Conservation (phyloP, 768 basidiomycete species). For the Neoboletus magnificus region DNA sequence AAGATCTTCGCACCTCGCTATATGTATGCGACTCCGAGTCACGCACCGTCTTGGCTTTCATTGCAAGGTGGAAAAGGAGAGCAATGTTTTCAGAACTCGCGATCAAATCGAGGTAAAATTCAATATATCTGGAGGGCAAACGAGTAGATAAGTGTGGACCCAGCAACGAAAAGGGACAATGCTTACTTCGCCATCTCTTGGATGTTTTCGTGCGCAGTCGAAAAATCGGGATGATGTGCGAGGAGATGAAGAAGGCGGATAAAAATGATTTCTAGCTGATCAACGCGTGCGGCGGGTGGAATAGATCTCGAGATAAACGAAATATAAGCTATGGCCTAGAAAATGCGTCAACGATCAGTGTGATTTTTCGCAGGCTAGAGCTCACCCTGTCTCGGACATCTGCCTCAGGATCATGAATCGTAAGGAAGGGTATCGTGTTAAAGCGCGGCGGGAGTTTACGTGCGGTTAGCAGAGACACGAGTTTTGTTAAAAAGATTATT, state of each 20-base stretch:
- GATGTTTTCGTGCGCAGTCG: conserved; percentile 60
- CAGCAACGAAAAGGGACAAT: not conserved
- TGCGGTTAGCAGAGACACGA: conserved; percentile 57
- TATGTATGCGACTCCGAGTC: conserved; percentile 66
- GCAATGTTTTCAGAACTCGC: conserved; percentile 79
- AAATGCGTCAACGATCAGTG: conserved; percentile 2
- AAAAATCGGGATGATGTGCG: conserved; percentile 94
- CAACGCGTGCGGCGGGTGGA: conserved; percentile 51
- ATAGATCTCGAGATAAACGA: conserved; percentile 45
- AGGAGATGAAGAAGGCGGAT: conserved; percentile 83
- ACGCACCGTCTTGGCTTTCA: conserved; percentile 81
- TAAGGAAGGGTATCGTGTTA: conserved; percentile 83
- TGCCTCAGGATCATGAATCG: conserved; percentile 85
- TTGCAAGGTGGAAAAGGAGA: conserved; percentile 77
- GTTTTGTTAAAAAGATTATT: conserved; percentile 69
- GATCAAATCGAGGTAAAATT: conserved; percentile 80
- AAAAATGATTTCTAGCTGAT: conserved; percentile 78
- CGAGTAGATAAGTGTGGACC: not conserved
- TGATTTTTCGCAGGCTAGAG: not conserved
- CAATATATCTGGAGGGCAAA: conserved; percentile 63
- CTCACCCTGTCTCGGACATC: conserved; percentile 71
- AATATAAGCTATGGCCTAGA: conserved; percentile 59
- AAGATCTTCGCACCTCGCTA: conserved; percentile 54
- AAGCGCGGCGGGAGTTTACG: conserved; percentile 68
- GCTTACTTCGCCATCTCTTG: conserved; percentile 79